Evolutionary conservation across 192 early-diverging fungal genomes (phyloP), one percentile per base, ranked within the genome.

Genomic region (Anaeromyces robustus): DNA sequence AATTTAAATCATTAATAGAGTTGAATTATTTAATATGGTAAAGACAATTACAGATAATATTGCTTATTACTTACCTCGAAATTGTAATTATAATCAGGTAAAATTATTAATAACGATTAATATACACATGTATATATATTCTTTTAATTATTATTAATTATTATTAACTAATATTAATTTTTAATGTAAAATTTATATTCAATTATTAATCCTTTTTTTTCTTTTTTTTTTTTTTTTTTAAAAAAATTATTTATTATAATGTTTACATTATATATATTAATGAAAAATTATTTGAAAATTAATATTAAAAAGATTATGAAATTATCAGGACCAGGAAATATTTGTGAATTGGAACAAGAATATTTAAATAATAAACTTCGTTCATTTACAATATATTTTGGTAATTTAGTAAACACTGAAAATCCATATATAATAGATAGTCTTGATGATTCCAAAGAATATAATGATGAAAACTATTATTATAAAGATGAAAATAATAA

Each of bases 31-130:
- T 81, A 83, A 91, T 30, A 78, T 87, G 29, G 90, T 95, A 6
- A 85, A 85, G 17, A 82, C 85, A 52, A 92, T 97, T 29, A 89
- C 95, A 0, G 82, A 84, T 4, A 95, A 96, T 59, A 90, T 99
- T 78, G 92, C 88, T 19, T 94, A 93, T 79, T 99, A 92, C 86
- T 83, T 98, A 84, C 97, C 97, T 12, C 88, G 94, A 12, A 96
- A 94, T 85, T 90, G 90, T 52, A 88, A 95, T 78, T 86, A 88
- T 0, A 78, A 92, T 2, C 92, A 96, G 86, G 85, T 91, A 80
- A 41, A 18, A 26, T 29, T 18, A 30, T 29, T 7, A 12, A 34
- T 9, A 17, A 16, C 12, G 82, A 2, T 83, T 4, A 30, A 77
- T 81, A 28, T 19, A 22, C 30, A 31, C 28, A 28, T n/a, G n/a